Conservation (phyloP, 177 flowering plant genomes). For the Viscum album region DNA sequence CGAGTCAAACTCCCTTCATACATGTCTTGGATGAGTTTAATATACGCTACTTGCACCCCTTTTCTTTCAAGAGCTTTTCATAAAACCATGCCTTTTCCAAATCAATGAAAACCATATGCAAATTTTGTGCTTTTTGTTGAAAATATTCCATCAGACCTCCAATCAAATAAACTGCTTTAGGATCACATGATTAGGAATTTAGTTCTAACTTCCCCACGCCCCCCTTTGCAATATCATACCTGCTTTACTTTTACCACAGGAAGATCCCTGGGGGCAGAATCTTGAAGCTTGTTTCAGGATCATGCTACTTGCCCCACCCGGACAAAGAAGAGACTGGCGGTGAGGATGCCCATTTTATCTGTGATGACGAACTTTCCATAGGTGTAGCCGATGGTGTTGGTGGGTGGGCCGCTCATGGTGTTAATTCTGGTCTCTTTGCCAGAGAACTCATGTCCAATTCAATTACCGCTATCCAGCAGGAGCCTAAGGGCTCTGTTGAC, state of each 20-base stretch:
- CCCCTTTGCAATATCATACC: no score
- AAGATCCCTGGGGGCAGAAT: slow-evolving; percentile 16
- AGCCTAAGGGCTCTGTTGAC: slow-evolving; percentile 9
- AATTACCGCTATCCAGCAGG: not conserved
- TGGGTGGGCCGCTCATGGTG: slow-evolving; percentile 18
- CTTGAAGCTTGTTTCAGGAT: slow-evolving; percentile 34
- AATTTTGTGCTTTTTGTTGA: no score
- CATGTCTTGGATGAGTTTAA: no score
- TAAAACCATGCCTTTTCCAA: no score
- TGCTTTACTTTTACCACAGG: slow-evolving; percentile 8
- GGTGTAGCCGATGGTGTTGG: slow-evolving; percentile 28
- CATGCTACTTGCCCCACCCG: slow-evolving; percentile 41
- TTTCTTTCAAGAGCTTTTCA: no score
- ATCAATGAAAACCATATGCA: no score
- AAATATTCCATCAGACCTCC: no score
- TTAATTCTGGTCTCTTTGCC: slow-evolving; percentile 18
- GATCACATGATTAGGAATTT: no score
- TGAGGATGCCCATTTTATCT: slow-evolving; percentile 21
- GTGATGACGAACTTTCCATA: slow-evolving; percentile 8
- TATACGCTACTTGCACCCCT: no score
- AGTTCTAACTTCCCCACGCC: no score
- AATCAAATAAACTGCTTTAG: no score
- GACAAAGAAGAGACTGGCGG: slow-evolving; percentile 32
- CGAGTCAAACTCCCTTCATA: no score
- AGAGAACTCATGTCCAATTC: slow-evolving; percentile 20